Conservation (phyloP, 345 rosid genomes). For the Ceriops tagal region DNA sequence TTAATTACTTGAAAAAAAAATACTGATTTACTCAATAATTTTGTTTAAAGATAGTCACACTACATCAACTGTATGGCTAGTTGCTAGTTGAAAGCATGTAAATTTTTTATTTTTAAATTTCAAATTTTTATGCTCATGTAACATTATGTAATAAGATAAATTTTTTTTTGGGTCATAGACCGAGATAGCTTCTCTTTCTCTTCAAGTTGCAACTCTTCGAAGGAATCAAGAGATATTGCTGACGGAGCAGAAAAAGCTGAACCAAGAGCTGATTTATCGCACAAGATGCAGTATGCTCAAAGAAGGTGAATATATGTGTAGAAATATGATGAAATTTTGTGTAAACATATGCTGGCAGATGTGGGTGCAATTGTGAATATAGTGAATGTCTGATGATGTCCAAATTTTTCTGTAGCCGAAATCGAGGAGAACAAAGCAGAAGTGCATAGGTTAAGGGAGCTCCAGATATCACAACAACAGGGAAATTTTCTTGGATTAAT, state of each 20-base stretch:
- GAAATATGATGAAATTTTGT: no score
- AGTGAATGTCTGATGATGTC: background rate
- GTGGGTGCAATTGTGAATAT: no score
- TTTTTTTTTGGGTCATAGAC: background rate
- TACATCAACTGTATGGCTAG: no score
- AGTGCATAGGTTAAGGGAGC: conserved; percentile 21
- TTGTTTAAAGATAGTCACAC: no score
- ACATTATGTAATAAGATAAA: no score
- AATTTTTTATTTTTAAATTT: no score
- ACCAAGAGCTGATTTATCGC: conserved; percentile 2
- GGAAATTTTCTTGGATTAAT: background rate
- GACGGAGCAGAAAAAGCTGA: conserved; percentile 17
- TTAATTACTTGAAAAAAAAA: no score
- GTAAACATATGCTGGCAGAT: no score
- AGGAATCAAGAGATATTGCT: background rate
- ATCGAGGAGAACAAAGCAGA: conserved; percentile 24
- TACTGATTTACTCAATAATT: no score
- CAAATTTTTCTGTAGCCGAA: conserved; percentile 16
- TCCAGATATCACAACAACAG: conserved; percentile 11
- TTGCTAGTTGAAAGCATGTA: no score
- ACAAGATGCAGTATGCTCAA: background rate
- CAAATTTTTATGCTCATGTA: no score
- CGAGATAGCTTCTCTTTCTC: conserved; percentile 13
- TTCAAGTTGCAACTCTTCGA: conserved; percentile 18
- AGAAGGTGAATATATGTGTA: conserved; percentile 13